Conservation (phyloP, 1,284 basidiomycete genomes). For the Leccinum fallax region DNA sequence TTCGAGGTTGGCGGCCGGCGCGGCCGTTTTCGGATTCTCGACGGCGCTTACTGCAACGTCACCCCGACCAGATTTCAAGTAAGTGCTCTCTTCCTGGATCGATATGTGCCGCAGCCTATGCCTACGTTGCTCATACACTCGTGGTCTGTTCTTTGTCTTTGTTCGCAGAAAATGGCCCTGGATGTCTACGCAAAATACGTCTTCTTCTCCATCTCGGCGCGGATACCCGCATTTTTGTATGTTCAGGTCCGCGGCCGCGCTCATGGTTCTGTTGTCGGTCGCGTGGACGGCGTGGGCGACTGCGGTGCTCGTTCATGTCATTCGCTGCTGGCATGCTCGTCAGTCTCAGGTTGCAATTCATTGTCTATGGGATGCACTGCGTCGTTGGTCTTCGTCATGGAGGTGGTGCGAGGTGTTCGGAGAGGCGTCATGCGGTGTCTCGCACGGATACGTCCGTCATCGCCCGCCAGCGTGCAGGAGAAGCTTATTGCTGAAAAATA, state of each 20-base stretch:
- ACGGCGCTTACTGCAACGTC: slow-evolving; percentile 49
- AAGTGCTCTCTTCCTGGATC: slow-evolving; percentile 17
- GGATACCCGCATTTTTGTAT: slow-evolving; percentile 60
- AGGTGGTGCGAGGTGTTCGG: slow-evolving; percentile 9
- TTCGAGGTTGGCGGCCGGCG: no score
- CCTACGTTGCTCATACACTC: background rate
- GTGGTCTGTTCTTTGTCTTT: background rate
- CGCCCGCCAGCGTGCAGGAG: slow-evolving; percentile 9
- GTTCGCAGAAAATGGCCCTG: slow-evolving; percentile 46
- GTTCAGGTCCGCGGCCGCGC: slow-evolving; percentile 50
- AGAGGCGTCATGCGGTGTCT: slow-evolving; percentile 17
- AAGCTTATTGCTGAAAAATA: slow-evolving; percentile 10
- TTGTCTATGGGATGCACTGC: slow-evolving; percentile 56
- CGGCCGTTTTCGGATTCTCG: no score
- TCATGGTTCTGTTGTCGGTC: slow-evolving; percentile 60
- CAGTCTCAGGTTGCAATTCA: slow-evolving; percentile 53
- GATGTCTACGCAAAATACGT: slow-evolving; percentile 62
- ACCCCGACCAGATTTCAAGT: slow-evolving; percentile 56
- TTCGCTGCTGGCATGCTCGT: slow-evolving; percentile 57
- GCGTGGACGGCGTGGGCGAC: slow-evolving; percentile 63
- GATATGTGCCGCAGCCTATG: background rate
- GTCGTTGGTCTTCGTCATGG: slow-evolving; percentile 17
- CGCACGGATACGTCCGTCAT: slow-evolving; percentile 13
- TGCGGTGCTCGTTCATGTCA: slow-evolving; percentile 58
- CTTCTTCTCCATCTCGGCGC: slow-evolving; percentile 66